phyloP scores from a whole-genome alignment of 116 monocot species.

The Zostera marina region DNA sequence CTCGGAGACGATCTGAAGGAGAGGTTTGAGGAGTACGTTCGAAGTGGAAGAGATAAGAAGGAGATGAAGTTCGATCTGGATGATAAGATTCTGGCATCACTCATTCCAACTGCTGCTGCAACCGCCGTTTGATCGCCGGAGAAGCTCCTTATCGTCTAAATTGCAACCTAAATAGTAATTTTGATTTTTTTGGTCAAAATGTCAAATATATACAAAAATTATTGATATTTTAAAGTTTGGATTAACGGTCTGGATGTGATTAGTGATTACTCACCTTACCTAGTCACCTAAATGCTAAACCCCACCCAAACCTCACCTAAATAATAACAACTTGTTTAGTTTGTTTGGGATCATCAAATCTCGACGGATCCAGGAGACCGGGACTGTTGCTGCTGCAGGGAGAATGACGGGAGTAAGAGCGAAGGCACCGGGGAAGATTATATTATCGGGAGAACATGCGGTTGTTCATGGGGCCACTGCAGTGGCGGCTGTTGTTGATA shows the following conservation, averaged over 20 bases:
- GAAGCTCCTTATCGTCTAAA: too few relatives aligned
- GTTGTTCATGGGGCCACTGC: constrained; percentile 80
- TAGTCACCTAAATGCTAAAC: too few relatives aligned
- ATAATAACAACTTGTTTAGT: too few relatives aligned
- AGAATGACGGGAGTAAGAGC: constrained; percentile 38
- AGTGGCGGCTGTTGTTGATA: constrained; percentile 59
- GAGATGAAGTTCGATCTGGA: constrained; percentile 57
- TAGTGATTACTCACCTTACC: too few relatives aligned
- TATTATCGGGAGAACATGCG: constrained; percentile 86
- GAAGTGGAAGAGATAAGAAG: constrained; percentile 65
- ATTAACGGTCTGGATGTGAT: too few relatives aligned
- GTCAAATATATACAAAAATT: too few relatives aligned
- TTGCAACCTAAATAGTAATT: too few relatives aligned
- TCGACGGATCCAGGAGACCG: neutral
- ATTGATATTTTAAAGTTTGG: too few relatives aligned
- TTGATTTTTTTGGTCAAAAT: too few relatives aligned
- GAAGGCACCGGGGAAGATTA: constrained; percentile 84
- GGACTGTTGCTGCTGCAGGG: neutral
- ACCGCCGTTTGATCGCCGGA: too few relatives aligned
- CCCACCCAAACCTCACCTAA: too few relatives aligned
- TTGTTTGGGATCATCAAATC: neutral
- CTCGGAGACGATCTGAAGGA: constrained; percentile 80
- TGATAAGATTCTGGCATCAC: constrained; percentile 66
- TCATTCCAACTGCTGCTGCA: constrained; percentile 30
- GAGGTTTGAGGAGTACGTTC: constrained; percentile 70